Evolutionary conservation across 371 early-diverging fungal species (phyloP).

Genomic region (Mortierella sp.): DNA sequence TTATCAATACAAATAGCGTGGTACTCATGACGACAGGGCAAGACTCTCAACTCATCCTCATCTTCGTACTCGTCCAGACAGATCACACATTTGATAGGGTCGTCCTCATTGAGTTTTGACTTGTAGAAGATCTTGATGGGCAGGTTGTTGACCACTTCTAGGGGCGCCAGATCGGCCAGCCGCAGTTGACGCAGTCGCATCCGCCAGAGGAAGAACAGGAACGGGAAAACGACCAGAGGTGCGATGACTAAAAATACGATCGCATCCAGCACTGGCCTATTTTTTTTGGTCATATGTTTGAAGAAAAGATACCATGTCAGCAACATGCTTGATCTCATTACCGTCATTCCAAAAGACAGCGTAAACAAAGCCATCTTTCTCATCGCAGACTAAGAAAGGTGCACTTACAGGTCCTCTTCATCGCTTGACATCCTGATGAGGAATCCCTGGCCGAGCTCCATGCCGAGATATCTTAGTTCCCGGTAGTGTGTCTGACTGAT

Average conservation of each 20-base stretch:
- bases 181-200: constrained; percentile 72
- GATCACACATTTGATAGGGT: constrained; percentile 90
- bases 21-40: constrained; percentile 94
- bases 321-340: too few relatives aligned
- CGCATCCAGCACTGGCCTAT: constrained; percentile 77
- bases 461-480: constrained; percentile 60
- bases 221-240: constrained; percentile 76
- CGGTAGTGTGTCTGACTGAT: constrained; percentile 75
- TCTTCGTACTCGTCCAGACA: constrained; percentile 93
- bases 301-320: background rate
- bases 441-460: constrained; percentile 61
- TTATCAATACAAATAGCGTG: constrained; percentile 93
- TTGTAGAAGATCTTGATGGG: constrained; percentile 70
- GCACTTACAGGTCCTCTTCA: constrained; percentile 53
- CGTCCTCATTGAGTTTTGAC: constrained; percentile 70
- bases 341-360: background rate
- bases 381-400: background rate
- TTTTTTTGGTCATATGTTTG: constrained; percentile 7
- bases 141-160: constrained; percentile 72
- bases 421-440: constrained; percentile 58
- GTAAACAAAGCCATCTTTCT: background rate
- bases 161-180: constrained; percentile 75
- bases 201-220: constrained; percentile 77
- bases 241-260: constrained; percentile 78
- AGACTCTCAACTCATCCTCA: constrained; percentile 80